Evolutionary conservation across 805 yeast genomes (phyloP), one percentile per base, ranked within the genome.

Genomic region (Schwanniomyces yamadae): DNA sequence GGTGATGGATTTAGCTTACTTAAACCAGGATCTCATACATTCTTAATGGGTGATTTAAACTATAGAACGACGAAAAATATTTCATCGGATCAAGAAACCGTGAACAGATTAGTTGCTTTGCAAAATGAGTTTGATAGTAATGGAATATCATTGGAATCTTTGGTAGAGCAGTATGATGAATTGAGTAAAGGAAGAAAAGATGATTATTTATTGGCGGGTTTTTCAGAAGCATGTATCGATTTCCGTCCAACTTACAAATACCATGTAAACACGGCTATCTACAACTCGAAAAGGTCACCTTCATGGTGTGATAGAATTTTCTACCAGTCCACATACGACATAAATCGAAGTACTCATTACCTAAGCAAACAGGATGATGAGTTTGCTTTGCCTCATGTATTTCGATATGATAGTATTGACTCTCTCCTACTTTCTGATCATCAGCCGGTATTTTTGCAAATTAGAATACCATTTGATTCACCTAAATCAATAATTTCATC

Each of bases 281-380:
- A 77, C 55, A 75, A 77, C 41, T 27, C 55, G 2, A 80, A 78
- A 45, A 67, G 96, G 37, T 63, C 66, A 1, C 95, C 96, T 0
- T 82, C 95, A 5, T 90, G 95, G 95, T 89, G 96, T 59, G 98
- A 90, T 55, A 62, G 98, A 35, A 75, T 90, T 5, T 55, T 90
- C 30, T 86, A 65, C 49, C 73, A 75, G 37, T 53, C 66, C 1
- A 76, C 80, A 16, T 56, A 59, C 39, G 46, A 54, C 10, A 28
- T 11, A 20, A 29, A 13, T 3, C 36, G 37, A 9, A 39, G 26
- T 6, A 24, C 31, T 8, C 11, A 28, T 3, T 10, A 25, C 13
- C 9, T 20, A 3, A 16, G 26, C 1, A 23, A 20, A 8, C 37
- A 24, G n/a, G n/a, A 17, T 26, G 31, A 20, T 18, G 17, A 12